Evolutionary conservation across 805 yeast genomes (phyloP).

Genomic region (Cyberlindnera maclurae): DNA sequence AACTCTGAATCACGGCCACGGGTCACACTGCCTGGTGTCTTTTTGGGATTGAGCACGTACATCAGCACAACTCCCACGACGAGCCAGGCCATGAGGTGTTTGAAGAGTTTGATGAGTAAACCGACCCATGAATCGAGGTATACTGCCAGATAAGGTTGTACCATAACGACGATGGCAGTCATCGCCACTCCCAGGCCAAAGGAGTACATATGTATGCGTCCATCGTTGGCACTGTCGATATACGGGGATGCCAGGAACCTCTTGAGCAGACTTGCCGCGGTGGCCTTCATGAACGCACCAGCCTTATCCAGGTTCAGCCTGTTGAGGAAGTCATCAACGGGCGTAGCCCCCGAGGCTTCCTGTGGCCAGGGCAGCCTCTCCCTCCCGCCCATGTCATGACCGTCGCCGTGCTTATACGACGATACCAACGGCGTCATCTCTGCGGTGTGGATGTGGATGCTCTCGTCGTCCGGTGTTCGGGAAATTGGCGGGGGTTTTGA

Average conservation of each 20-base stretch:
- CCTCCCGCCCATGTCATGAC: neutral
- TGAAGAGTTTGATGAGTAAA: conserved; percentile 14
- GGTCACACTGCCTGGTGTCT: neutral
- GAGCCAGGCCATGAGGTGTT: conserved; percentile 14
- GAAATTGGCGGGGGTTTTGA: neutral
- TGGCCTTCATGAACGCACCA: conserved; percentile 1
- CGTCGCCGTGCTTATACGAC: neutral
- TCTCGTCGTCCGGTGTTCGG: conserved; percentile 6
- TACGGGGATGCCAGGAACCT: conserved; percentile 16
- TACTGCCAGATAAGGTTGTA: conserved; percentile 19
- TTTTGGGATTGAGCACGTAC: conserved; percentile 12
- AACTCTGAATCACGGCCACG: conserved; percentile 2
- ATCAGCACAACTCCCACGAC: conserved; percentile 13
- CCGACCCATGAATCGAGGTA: conserved; percentile 21
- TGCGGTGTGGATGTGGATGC: conserved; percentile 1
- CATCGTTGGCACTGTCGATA: conserved; percentile 16
- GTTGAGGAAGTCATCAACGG: conserved; percentile 13
- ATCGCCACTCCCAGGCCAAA: conserved; percentile 18
- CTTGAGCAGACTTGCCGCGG: neutral
- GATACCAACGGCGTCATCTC: neutral
- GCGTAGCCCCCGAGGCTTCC: neutral
- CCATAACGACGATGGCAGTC: conserved; percentile 11
- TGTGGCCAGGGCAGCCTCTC: too few species aligned
- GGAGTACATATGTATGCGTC: conserved; percentile 23
- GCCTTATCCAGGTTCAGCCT: conserved; percentile 8